Conservation (phyloP, 176 grass and related monocot genomes). For the Bolboschoenus planiculmis region DNA sequence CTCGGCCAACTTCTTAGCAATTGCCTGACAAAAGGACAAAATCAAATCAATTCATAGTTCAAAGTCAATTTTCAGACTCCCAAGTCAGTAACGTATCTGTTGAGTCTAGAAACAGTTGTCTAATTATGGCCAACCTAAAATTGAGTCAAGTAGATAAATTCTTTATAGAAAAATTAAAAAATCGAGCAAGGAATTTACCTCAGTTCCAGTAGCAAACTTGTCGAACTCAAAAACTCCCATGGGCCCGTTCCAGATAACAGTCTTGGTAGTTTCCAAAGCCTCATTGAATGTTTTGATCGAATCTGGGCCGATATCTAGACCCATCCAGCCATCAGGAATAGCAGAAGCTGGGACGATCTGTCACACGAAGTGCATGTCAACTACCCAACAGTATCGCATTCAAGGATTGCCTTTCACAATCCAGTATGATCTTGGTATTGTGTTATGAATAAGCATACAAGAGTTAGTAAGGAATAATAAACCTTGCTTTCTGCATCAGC, state of each 20-base stretch:
- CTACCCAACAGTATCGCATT: background rate
- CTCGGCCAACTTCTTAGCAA: conserved; percentile 42
- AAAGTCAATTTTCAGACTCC: background rate
- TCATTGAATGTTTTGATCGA: conserved; percentile 38
- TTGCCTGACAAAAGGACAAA: conserved; percentile 18
- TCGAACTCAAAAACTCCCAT: conserved; percentile 50
- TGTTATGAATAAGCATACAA: conserved; percentile 2
- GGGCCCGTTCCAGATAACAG: conserved; percentile 46
- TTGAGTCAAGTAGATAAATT: background rate
- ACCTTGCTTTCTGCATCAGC: conserved; percentile 43
- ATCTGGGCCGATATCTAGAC: conserved; percentile 42
- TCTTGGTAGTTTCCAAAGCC: conserved; percentile 35
- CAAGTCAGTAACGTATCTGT: background rate
- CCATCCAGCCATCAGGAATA: conserved; percentile 49
- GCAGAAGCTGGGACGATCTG: conserved; percentile 34
- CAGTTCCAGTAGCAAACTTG: conserved; percentile 41
- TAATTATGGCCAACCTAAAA: background rate
- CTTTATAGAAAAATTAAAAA: background rate
- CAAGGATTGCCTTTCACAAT: background rate
- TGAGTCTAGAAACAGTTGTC: background rate
- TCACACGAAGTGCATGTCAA: background rate
- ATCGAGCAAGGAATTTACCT: conserved; percentile 21
- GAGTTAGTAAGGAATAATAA: background rate
- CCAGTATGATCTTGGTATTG: background rate
- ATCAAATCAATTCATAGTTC: background rate